Conservation (phyloP, 768 basidiomycete genomes). For the Boletus insuetus region DNA sequence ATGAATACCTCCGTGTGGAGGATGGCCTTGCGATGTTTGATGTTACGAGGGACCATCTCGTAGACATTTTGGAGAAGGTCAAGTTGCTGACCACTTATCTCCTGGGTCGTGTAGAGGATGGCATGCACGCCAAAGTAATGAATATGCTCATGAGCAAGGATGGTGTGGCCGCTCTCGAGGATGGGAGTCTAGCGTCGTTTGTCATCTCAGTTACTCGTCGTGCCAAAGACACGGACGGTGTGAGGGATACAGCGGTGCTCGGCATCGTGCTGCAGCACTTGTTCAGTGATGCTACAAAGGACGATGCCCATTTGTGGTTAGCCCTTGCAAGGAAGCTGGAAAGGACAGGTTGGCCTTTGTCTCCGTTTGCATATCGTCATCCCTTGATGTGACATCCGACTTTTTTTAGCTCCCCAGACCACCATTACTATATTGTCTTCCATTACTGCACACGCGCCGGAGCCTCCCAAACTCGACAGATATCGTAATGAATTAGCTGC, state of each 20-base stretch:
- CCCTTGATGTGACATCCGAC: background rate
- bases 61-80: slow-evolving; percentile 41
- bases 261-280: slow-evolving; percentile 57
- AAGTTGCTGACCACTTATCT: slow-evolving; percentile 63
- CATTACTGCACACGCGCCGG: slow-evolving; percentile 59
- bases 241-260: slow-evolving; percentile 59
- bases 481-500: slow-evolving; percentile 91
- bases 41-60: slow-evolving; percentile 26
- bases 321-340: slow-evolving; percentile 62
- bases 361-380: background rate
- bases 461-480: slow-evolving; percentile 69
- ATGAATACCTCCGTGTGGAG: slow-evolving; percentile 58
- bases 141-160: slow-evolving; percentile 32
- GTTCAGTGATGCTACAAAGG: slow-evolving; percentile 53
- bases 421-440: slow-evolving; percentile 64
- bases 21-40: slow-evolving; percentile 44
- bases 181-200: slow-evolving; percentile 28
- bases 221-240: slow-evolving; percentile 39
- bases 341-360: slow-evolving; percentile 48
- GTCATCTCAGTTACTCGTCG: slow-evolving; percentile 32
- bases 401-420: slow-evolving; percentile 59
- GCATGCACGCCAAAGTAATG: slow-evolving; percentile 49
- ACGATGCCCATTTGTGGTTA: slow-evolving; percentile 80
- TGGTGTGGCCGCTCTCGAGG: slow-evolving; percentile 13
- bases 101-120: slow-evolving; percentile 44